Evolutionary conservation across 2,329 filamentous ascomycete genomes (phyloP).

Genomic region (Diplodia mutila): DNA sequence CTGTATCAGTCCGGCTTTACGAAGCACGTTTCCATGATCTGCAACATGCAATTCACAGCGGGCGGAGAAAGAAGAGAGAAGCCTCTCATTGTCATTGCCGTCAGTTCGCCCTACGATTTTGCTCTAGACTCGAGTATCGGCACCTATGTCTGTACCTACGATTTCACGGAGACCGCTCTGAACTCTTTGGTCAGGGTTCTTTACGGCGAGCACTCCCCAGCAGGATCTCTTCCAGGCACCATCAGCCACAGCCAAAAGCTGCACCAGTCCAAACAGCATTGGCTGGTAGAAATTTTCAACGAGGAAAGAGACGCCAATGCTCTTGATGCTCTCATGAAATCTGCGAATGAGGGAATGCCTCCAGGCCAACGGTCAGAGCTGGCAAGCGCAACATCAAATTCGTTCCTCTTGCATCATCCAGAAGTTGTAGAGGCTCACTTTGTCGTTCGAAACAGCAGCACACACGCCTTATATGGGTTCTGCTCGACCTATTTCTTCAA

Average conservation of each 20-base stretch:
- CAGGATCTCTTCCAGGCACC: conserved; percentile 66
- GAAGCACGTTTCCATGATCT: conserved; percentile 95
- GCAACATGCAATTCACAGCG: conserved; percentile 74
- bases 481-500: conserved; percentile 84
- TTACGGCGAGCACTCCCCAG: conserved; percentile 71
- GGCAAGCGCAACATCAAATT: conserved; percentile 68
- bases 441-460: conserved; percentile 92
- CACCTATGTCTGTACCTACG: conserved; percentile 93
- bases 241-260: conserved; percentile 85
- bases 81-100: conserved; percentile 85
- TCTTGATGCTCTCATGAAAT: conserved; percentile 74
- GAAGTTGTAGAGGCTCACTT: conserved; percentile 82
- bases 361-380: conserved; percentile 71
- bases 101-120: conserved; percentile 96
- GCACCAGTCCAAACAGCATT: conserved; percentile 87
- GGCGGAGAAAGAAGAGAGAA: conserved; percentile 76
- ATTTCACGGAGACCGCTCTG: conserved; percentile 92
- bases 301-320: conserved; percentile 74
- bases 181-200: conserved; percentile 80
- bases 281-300: conserved; percentile 90
- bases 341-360: conserved; percentile 67
- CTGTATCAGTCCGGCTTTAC: conserved; percentile 93
- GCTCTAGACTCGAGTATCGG: conserved; percentile 88
- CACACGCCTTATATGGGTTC: conserved; percentile 87
- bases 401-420: conserved; percentile 73